Evolutionary conservation across 441 rosid genomes (phyloP).

Genomic region (Gossypium davidsonii): DNA sequence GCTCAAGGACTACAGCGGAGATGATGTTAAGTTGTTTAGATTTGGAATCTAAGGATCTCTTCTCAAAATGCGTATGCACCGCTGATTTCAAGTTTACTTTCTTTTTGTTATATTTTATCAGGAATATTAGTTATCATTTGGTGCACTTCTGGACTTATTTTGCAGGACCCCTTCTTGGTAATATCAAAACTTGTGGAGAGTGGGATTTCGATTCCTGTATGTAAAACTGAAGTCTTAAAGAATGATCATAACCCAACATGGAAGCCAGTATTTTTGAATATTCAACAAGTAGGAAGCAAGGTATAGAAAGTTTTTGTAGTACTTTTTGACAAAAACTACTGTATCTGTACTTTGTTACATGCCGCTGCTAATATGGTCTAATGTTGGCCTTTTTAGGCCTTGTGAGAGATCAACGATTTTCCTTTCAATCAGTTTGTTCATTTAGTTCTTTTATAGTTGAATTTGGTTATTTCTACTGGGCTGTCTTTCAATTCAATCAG

Average conservation of each 20-base stretch:
- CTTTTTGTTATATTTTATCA: slow-evolving; percentile 1
- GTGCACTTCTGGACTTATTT: slow-evolving; percentile 19
- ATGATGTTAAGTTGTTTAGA: slow-evolving; percentile 54
- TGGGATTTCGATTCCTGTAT: slow-evolving; percentile 59
- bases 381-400: background rate
- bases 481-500: background rate
- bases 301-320: slow-evolving; percentile 26
- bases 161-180: slow-evolving; percentile 79
- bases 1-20: slow-evolving; percentile 67
- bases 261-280: slow-evolving; percentile 71
- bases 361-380: background rate
- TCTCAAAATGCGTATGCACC: slow-evolving; percentile 71
- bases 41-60: slow-evolving; percentile 69
- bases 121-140: slow-evolving; percentile 10
- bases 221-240: slow-evolving; percentile 83
- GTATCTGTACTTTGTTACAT: background rate
- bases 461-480: background rate
- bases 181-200: slow-evolving; percentile 70
- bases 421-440: slow-evolving; percentile 2
- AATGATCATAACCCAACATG: slow-evolving; percentile 65
- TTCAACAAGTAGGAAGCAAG: slow-evolving; percentile 94
- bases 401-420: background rate
- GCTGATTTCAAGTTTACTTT: slow-evolving; percentile 12
- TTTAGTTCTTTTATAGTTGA: background rate
- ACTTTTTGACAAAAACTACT: background rate